These are phyloP conservation scores for Aegilops tauschii DNA, from an alignment of 176 grass and related monocot species.

Conservation along the genomic window DNA sequence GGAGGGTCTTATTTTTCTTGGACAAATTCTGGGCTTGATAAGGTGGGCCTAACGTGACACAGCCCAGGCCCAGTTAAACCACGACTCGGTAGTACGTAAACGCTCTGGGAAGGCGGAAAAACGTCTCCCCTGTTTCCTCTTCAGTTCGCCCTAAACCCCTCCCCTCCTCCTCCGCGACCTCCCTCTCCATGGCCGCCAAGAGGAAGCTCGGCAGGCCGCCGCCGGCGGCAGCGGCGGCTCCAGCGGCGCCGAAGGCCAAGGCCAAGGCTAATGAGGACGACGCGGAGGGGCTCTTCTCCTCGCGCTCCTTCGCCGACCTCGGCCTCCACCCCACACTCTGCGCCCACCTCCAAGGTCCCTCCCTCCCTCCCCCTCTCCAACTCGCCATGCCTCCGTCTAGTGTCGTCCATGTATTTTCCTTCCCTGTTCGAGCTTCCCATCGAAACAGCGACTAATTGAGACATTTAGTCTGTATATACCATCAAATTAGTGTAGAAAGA, in stretches of 20 bases:
- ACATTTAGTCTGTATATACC: neutral
- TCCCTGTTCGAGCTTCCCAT: neutral
- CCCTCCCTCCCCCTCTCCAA: neutral
- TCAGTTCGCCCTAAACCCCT: neutral
- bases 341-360: constrained; percentile 72
- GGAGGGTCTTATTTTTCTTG: too few relatives aligned
- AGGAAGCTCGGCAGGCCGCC: constrained; percentile 39
- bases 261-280: neutral
- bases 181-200: constrained; percentile 19
- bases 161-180: neutral
- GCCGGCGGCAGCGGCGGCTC: neutral
- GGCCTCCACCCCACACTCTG: constrained; percentile 69
- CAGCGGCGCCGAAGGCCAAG: neutral
- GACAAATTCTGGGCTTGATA: too few relatives aligned
- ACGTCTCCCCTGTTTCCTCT: neutral
- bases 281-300: constrained; percentile 53
- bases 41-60: neutral
- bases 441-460: neutral
- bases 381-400: neutral
- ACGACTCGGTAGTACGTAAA: neutral
- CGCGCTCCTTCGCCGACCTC: constrained; percentile 69
- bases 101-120: neutral
- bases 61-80: neutral
- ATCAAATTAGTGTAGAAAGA: neutral
- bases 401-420: neutral